Evolutionary conservation across 192 early-diverging fungal species (phyloP), one percentile per base, ranked within the genome.

Genomic region (Chytriomyces hyalinus): DNA sequence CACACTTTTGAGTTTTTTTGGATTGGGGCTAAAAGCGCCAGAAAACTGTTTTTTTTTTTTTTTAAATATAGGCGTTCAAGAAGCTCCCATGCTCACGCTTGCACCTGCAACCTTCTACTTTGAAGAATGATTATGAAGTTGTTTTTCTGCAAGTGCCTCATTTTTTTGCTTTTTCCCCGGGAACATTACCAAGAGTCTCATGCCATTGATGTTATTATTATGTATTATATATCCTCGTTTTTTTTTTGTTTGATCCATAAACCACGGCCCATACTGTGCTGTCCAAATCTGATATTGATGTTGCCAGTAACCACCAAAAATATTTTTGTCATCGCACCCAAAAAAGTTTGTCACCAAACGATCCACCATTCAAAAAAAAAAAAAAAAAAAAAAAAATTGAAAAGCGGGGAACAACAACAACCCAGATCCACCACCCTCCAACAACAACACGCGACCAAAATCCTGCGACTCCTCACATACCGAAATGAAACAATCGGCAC

Each of bases 401-500:
- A 36, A 36, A 36, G 36, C 1, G 36, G 36, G 36, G 36, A 36
- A 36, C 36, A 36, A 36, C 36, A 36, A 36, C 36, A 36, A 36
- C 36, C 36, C 1, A 4, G 53, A 57, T 5, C 5, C 53, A n/a
- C 20, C 53, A 57, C 13, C 13, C 20, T 57, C 53, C 53, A 57
- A 3, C 53, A 57, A 20, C 53, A 57, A 13, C 53, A n/a, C 53
- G 63, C 63, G 63, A 17, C 13, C 28, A 36, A 15, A 65, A 15
- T 75, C 10, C 65, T 67, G 2, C 22, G 2, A 11, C 5, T 9
- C 20, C 69, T 78, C 8, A 7, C 6, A 11, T 8, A 4, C 0
- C 69, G 49, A 10, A 61, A 48, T 22, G 49, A 78, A 48, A 72
- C 77, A 10, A 9, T 78, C 5, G 10, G 61, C 45, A 50, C 61